Evolutionary conservation across 2,329 filamentous ascomycete genomes (phyloP).

Genomic region (Penicillium sp.): DNA sequence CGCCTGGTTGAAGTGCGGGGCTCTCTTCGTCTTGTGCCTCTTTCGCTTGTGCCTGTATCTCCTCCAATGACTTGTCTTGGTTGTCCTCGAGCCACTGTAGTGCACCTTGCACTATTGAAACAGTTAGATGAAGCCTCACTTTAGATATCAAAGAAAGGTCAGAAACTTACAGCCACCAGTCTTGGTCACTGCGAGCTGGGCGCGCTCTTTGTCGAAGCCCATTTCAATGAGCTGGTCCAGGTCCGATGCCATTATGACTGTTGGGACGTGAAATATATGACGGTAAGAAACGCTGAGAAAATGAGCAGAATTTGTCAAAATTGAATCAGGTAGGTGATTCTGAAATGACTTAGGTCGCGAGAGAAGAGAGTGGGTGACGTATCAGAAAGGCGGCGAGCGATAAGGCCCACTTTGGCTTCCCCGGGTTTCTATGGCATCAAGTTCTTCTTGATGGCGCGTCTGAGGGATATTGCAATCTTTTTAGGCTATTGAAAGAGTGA

Average conservation of each 20-base stretch:
- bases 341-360: slow-evolving; percentile 11
- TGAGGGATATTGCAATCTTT: neutral
- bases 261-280: neutral
- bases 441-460: neutral
- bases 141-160: neutral
- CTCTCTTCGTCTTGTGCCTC: slow-evolving; percentile 57
- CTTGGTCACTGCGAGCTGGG: slow-evolving; percentile 80
- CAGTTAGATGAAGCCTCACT: slow-evolving; percentile 10
- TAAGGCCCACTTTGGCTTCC: slow-evolving; percentile 16
- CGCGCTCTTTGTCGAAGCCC: slow-evolving; percentile 79
- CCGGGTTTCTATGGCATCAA: slow-evolving; percentile 7
- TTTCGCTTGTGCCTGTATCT: slow-evolving; percentile 62
- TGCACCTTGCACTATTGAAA: slow-evolving; percentile 69
- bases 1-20: slow-evolving; percentile 66
- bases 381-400: slow-evolving; percentile 28
- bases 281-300: neutral
- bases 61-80: slow-evolving; percentile 80
- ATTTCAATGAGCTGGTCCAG: slow-evolving; percentile 62
- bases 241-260: slow-evolving; percentile 48
- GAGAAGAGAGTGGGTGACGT: slow-evolving; percentile 29
- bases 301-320: neutral
- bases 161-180: slow-evolving; percentile 67
- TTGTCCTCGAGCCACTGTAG: slow-evolving; percentile 94
- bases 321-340: neutral
- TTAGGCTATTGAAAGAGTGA: neutral